Conservation (phyloP, 495 filamentous ascomycete genomes). For the Daldinia bambusicola region DNA sequence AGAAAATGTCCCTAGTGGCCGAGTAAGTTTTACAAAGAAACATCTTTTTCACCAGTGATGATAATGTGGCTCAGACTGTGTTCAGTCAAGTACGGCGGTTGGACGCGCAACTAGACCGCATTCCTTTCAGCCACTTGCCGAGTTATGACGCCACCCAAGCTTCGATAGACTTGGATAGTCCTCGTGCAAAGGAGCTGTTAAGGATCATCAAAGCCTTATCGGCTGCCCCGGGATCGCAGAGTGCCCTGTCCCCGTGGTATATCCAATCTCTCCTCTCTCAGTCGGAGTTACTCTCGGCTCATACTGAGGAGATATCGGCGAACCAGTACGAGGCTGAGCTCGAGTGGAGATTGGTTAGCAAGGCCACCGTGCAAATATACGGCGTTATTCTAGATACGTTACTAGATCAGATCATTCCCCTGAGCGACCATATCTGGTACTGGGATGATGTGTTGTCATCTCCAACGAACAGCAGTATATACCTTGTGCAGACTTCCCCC, state of each 20-base stretch:
- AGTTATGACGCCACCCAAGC: conserved; percentile 47
- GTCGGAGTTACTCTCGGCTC: conserved; percentile 57
- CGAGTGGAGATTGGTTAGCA: conserved; percentile 87
- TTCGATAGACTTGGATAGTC: conserved; percentile 47
- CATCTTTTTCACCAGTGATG: conserved; percentile 13
- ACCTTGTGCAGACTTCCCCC: conserved; percentile 85
- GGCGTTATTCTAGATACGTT: conserved; percentile 78
- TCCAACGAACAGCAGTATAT: conserved; percentile 74
- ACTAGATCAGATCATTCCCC: conserved; percentile 78
- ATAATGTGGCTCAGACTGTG: conserved; percentile 31
- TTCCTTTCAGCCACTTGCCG: conserved; percentile 58
- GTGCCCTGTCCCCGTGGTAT: conserved; percentile 60
- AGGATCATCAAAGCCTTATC: conserved; percentile 74
- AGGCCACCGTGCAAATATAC: conserved; percentile 85
- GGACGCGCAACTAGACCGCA: conserved; percentile 81
- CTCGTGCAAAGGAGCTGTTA: conserved; percentile 65
- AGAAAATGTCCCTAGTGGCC: conserved; percentile 71
- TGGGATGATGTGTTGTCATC: conserved; percentile 88
- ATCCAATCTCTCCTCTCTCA: conserved; percentile 69
- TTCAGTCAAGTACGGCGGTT: conserved; percentile 79
- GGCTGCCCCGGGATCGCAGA: conserved; percentile 66
- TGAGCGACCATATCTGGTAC: conserved; percentile 88
- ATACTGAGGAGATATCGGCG: conserved; percentile 38
- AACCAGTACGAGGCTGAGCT: conserved; percentile 73
- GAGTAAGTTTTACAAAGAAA: conserved; percentile 63